Percentiles rank a stretch among this genome's conserved stretches.
Evolutionary conservation across 495 filamentous ascomycete species (phyloP).

Genomic region (Cercophora samala): DNA sequence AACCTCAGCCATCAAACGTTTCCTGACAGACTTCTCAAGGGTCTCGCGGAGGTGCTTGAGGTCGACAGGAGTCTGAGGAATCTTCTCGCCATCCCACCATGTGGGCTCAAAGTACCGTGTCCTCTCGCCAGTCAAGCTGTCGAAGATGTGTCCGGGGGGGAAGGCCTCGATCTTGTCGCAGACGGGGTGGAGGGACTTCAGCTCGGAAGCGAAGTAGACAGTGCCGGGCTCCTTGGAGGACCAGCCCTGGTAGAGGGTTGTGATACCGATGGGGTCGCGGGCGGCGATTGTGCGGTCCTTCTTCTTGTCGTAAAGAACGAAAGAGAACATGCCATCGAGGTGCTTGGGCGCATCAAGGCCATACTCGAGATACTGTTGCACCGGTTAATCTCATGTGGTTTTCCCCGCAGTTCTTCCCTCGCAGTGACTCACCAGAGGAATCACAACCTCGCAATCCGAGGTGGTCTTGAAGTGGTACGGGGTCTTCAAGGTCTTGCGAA

Average conservation of each 20-base stretch:
- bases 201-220: slow-evolving; percentile 93
- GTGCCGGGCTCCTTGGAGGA: slow-evolving; percentile 76
- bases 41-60: slow-evolving; percentile 73
- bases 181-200: slow-evolving; percentile 89
- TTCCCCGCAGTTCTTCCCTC: background rate
- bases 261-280: slow-evolving; percentile 94
- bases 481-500: slow-evolving; percentile 76
- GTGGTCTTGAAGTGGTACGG: slow-evolving; percentile 94
- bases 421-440: slow-evolving; percentile 69
- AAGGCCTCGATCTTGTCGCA: slow-evolving; percentile 94
- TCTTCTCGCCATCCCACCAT: slow-evolving; percentile 83
- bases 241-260: slow-evolving; percentile 92
- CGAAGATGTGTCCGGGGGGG: slow-evolving; percentile 92
- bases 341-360: slow-evolving; percentile 89
- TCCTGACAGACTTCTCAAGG: slow-evolving; percentile 87
- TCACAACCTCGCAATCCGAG: slow-evolving; percentile 97
- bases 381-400: background rate
- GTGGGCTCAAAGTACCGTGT: slow-evolving; percentile 85
- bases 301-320: slow-evolving; percentile 92
- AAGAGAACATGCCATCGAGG: slow-evolving; percentile 99
- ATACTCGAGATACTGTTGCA: slow-evolving; percentile 77
- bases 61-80: slow-evolving; percentile 77
- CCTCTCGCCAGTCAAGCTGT: slow-evolving; percentile 77
- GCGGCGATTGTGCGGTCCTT: slow-evolving; percentile 89
- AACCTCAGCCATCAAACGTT: slow-evolving; percentile 97